Evolutionary conservation across 371 early-diverging fungal genomes (phyloP).

Genomic region (Sporodiniella umbellata): DNA sequence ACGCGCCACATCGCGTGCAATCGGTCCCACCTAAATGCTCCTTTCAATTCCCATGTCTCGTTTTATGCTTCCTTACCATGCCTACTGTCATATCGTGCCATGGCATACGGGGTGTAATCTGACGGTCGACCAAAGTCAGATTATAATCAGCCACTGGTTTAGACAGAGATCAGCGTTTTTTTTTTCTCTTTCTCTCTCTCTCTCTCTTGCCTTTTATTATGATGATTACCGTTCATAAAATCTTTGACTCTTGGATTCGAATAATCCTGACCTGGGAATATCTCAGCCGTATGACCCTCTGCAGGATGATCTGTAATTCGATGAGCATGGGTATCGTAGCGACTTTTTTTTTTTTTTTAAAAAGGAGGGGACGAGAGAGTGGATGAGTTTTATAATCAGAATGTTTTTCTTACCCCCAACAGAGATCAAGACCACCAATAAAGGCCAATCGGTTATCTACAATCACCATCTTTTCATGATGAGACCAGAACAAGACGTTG

Average conservation of each 20-base stretch:
- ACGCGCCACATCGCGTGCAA: constrained; percentile 83
- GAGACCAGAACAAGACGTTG: constrained; percentile 68
- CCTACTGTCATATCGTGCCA: constrained; percentile 91
- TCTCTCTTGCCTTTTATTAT: too few relatives aligned
- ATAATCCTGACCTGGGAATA: constrained; percentile 88
- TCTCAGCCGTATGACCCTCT: constrained; percentile 34
- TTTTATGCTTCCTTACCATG: constrained; percentile 43
- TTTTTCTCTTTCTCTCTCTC: not conserved
- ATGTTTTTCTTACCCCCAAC: constrained; percentile 56
- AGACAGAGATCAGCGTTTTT: not conserved
- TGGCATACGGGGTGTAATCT: constrained; percentile 81
- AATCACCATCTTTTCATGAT: constrained; percentile 59
- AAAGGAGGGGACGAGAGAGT: too few relatives aligned
- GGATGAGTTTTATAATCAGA: too few relatives aligned
- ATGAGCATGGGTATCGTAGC: constrained; percentile 87
- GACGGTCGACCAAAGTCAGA: constrained; percentile 48
- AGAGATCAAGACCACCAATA: constrained; percentile 80
- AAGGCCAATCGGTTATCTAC: constrained; percentile 26
- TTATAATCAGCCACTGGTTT: constrained; percentile 47
- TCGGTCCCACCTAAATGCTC: constrained; percentile 52
- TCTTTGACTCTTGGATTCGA: constrained; percentile 89
- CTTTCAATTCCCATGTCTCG: too few relatives aligned
- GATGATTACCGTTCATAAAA: constrained; percentile 64
- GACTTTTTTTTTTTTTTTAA: constrained; percentile 45
- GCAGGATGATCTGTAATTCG: constrained; percentile 67